Base-by-base conservation (phyloP, 192 early-diverging fungal species). In the Oehlia diaphana region DNA sequence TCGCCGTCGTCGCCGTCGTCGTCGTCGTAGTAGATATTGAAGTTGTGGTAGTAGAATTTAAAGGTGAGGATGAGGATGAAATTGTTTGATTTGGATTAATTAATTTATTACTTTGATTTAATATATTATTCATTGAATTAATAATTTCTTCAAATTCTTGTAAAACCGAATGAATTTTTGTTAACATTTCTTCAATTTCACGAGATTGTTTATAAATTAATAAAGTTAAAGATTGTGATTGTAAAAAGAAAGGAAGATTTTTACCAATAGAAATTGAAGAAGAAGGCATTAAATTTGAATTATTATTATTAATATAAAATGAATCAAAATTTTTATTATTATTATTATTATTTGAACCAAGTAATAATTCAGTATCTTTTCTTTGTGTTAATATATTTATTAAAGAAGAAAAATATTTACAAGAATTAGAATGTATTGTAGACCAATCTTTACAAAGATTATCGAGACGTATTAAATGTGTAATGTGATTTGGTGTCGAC, bases 171-270 rank as follows among this genome's bases (percentile, higher is more conserved):
- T 77, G 63, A 49, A 77, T 65, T 44, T 47, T 42, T 53, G 19
- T 37, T n/a, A 77, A 9, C 44, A 47, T 28, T 65, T 63, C 33
- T 66, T 63, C 75, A 47, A 77, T 77, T 66, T 77, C 75, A 28
- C 10, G 16, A 39, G 75, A 65, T 66, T 77, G 75, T 65, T 77
- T 77, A 33, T 77, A 77, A 37, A 77, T 77, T 19, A 77, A 33
- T 28, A 64, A 28, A 65, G 16, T 13, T 26, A 65, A 14, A 28
- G 63, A 14, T 77, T 65, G 33, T 14, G 75, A 10, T 35, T 64
- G 33, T 26, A 65, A 65, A 4, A n/a, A 14, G 2, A 26, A 73
- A 47, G 37, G 44, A 26, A 49, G 35, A 26, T 77, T 53, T 65
- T 26, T 42, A 23, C 10, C 7, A 44, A 47, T 12, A 47, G 44